Conservation (phyloP, 164 flowering plant genomes). For the Stephania japonica region DNA sequence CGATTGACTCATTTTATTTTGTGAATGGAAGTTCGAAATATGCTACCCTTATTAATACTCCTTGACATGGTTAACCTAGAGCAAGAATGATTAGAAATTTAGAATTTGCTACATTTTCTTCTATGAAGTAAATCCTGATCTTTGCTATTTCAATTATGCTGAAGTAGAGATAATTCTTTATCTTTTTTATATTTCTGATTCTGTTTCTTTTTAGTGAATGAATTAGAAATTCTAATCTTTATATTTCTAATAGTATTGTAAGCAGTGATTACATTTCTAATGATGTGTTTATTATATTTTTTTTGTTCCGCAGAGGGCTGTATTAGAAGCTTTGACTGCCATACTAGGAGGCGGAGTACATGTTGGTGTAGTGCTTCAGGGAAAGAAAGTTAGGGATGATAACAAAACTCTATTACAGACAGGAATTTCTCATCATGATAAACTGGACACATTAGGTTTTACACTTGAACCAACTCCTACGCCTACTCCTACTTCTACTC, state of each 20-base stretch:
- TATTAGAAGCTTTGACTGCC: constrained; percentile 87
- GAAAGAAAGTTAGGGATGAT: constrained; percentile 83
- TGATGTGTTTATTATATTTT: not conserved
- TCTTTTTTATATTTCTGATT: too few relatives aligned
- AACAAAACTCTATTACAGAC: constrained; percentile 65
- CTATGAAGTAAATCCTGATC: too few relatives aligned
- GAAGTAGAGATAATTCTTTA: too few relatives aligned
- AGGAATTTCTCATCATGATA: constrained; percentile 63
- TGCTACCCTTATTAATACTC: not conserved
- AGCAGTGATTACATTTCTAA: constrained; percentile 1
- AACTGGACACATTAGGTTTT: constrained; percentile 66
- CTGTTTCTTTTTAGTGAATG: too few relatives aligned
- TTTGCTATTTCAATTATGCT: too few relatives aligned
- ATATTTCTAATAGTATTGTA: not conserved
- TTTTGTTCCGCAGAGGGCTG: constrained; percentile 49
- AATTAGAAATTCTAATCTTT: too few relatives aligned
- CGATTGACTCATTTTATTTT: not conserved
- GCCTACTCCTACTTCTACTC: constrained; percentile 25
- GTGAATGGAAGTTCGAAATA: not conserved
- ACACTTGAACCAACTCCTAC: constrained; percentile 58
- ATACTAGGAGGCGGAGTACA: constrained; percentile 74
- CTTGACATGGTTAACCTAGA: not conserved
- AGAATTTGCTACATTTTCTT: too few relatives aligned
- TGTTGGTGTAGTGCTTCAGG: constrained; percentile 78
- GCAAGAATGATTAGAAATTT: too few relatives aligned